Conservation (phyloP, 352 stramenopile species). For the Pythium chondricola region DNA sequence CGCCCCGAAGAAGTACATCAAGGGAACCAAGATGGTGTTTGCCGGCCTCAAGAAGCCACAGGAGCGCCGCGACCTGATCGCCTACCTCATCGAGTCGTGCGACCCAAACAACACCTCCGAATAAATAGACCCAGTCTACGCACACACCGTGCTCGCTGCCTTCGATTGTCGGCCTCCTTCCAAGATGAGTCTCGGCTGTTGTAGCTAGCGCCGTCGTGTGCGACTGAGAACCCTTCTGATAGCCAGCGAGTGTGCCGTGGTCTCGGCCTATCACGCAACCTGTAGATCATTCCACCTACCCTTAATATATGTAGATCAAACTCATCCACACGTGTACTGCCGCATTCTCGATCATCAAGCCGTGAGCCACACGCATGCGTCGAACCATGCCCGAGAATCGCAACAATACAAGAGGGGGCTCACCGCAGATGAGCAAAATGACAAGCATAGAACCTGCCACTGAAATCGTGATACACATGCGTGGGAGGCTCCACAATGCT, state of each 20-base stretch:
- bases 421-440: too few relatives aligned
- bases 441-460: too few relatives aligned
- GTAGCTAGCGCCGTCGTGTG: neutral
- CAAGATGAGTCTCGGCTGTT: neutral
- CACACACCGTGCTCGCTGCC: too few relatives aligned
- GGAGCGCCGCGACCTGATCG: constrained; percentile 97
- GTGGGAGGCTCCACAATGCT: too few relatives aligned
- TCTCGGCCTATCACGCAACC: neutral
- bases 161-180: too few relatives aligned
- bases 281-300: neutral
- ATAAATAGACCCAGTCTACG: constrained; percentile 16
- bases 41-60: constrained; percentile 98
- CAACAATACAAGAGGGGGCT: too few relatives aligned
- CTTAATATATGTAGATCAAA: constrained; percentile 30
- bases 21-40: constrained; percentile 99
- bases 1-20: constrained; percentile 99
- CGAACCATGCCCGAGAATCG: too few relatives aligned
- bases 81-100: constrained; percentile 93
- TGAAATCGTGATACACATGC: too few relatives aligned
- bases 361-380: too few relatives aligned
- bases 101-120: constrained; percentile 39
- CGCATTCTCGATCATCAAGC: too few relatives aligned
- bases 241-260: neutral
- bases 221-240: neutral
- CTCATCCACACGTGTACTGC: too few relatives aligned